Base-by-base conservation (phyloP, 805 yeast species). In the Kodamaea jinghongensis region DNA sequence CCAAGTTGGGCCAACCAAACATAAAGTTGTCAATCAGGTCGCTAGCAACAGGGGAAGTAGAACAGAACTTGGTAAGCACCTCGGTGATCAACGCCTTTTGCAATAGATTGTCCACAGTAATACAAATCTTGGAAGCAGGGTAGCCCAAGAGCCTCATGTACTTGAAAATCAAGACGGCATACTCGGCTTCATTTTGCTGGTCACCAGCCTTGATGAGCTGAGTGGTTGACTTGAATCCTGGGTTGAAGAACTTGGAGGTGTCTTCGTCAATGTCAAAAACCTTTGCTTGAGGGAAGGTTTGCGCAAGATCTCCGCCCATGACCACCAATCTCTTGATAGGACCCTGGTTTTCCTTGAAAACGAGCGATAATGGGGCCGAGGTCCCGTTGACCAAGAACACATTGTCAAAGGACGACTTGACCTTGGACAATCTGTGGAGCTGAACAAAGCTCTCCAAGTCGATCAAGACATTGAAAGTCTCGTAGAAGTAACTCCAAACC, bases 91-190 rank as follows among this genome's bases (percentile, higher is more conserved):
- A 54, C 4, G 54, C 51, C 39, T 52, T 58, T 49, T 77, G 82
- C 6, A 65, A 61, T 14, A 56, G 55, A 25, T 62, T 66, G 4
- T 63, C 54, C 1, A 77, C 65, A 17, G 70, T 46, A 7, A 81
- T 65, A 13, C 64, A 58, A 13, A 80, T 65, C 14, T 51, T 50
- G 0, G 52, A 44, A 1, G 49, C 28, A 0, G 74, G 63, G 42
- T 75, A 76, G 0, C 76, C 78, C 14, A 67, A 38, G 3, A 66
- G 43, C 4, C 73, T 48, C 70, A 79, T 56, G 41, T 74, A 76
- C 54, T 66, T 68, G 47, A 60, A 76, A 5, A 76, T 43, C 0
- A 60, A 55, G 11, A 74, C 74, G 12, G 70, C 60, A 41, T 58
- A 71, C 44, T 73, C 76, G 0, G 80, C 81, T 46, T 78, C 55